Base-by-base conservation (phyloP, 1,284 basidiomycete species). In the Tilletiopsis washingtonensis region DNA sequence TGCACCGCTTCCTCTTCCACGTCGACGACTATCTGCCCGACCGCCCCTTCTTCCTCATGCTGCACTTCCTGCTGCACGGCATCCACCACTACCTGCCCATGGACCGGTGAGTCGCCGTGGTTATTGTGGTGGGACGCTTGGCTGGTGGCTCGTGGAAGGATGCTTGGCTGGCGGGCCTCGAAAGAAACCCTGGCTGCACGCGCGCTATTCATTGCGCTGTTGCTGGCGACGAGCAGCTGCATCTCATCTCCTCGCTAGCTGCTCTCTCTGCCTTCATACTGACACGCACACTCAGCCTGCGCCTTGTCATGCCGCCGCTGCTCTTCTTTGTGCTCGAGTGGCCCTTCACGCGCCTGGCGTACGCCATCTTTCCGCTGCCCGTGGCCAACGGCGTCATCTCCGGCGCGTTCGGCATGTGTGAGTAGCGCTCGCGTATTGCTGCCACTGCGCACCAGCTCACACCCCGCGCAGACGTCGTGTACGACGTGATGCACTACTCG, bases 1-100 rank as follows among this genome's bases (percentile, higher is more conserved):
- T 99, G 69, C 94, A 99, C 76, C 85, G 93, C 26, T 97, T 96
- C 82, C 77, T 99, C 47, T 99, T 99, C 82, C 94, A 99, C 76
- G 78, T 99, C 62, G 94, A 99, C 74, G 77, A 83, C n/a, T 73
- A 81, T 63, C 80, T 99, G 14, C 94, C 93, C 5, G 93, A 97
- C 74, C 79, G 78, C 51, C 84, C 85, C 19, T 76, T 78, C 53
- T 88, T 85, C 73, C 78, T 98, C 65, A 83, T 83, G 43, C 74
- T 97, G 29, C 93, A 99, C 75, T 99, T 99, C 76, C 74, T 91
- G 65, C 78, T 91, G 67, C 93, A 98, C 73, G 93, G 94, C 20
- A 84, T 99, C 41, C 93, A 99, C 74, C 93, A 99, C 76, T 98
- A 93, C 72, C 78, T 99, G 51, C 93, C 91, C 15, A 94, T 94